phyloP scores from a whole-genome alignment of 805 yeast species.

The Candida germanica region DNA sequence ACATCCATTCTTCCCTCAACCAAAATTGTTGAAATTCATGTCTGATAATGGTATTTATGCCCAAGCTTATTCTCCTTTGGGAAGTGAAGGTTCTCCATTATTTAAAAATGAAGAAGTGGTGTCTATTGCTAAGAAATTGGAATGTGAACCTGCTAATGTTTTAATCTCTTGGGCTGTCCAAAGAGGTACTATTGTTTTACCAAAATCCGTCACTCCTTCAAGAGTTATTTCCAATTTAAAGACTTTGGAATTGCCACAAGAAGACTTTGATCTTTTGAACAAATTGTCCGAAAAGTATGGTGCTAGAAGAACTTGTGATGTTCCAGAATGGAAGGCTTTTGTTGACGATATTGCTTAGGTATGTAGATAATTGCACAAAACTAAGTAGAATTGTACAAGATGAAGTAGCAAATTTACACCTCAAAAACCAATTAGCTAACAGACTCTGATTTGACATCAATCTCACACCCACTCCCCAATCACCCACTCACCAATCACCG shows the following conservation, averaged over 20 bases:
- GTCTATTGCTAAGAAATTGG: conserved; percentile 29
- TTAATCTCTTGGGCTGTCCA: conserved; percentile 39
- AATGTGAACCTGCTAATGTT: conserved; percentile 31
- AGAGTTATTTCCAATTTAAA: conserved; percentile 37
- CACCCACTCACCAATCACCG: no score
- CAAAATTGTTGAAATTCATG: conserved; percentile 48
- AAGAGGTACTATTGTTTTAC: conserved; percentile 38
- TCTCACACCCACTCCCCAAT: no score
- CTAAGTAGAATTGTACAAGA: no score
- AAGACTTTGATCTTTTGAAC: conserved; percentile 34
- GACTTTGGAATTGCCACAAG: conserved; percentile 32
- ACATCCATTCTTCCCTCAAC: conserved; percentile 37
- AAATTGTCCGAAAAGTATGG: conserved; percentile 31
- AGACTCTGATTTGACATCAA: no score
- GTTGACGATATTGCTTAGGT: conserved; percentile 10
- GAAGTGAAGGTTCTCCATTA: conserved; percentile 34
- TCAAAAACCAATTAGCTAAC: no score
- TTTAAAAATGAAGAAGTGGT: conserved; percentile 28
- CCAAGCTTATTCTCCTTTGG: conserved; percentile 83
- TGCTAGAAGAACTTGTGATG: conserved; percentile 29
- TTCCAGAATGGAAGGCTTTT: conserved; percentile 14
- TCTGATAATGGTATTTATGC: conserved; percentile 52
- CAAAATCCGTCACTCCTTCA: conserved; percentile 35
- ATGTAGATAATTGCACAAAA: background rate
- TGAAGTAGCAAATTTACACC: no score